Evolutionary conservation across 176 grass and related monocot genomes (phyloP), one percentile per base, ranked within the genome.

Genomic region (Hsuehochloa calcarea): DNA sequence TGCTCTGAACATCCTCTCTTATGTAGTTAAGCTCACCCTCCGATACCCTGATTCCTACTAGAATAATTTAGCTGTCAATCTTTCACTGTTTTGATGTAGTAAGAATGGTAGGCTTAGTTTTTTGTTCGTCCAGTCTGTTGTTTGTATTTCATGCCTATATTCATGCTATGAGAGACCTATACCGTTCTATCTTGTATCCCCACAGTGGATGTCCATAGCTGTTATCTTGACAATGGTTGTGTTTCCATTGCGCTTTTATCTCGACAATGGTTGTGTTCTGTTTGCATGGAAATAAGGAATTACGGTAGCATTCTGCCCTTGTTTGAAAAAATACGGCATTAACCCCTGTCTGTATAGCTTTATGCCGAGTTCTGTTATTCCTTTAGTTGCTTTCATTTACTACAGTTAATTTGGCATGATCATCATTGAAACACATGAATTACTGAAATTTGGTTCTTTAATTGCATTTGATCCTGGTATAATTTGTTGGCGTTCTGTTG

Each of bases 201-300:
- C 14, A 79, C 20, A 71, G n/a, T 79, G 41, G 55, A 86, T 79
- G 29, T 22, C 41, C 16, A n/a, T 39, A 58, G 19, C 25, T 44
- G 4, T 46, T 85, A 19, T 77, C 51, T 59, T 78, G 40, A 70
- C 1, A 83, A 69, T 3, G 14, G 23, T 29, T 43, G 3, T 77
- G 72, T 69, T 72, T 77, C 60, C 41, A 23, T 43, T 70, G 13
- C 13, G 5, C 27, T 46, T 5, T 61, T 85, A 22, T 78, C 54
- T 70, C 79, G 55, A 52, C 5, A 83, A 71, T 3, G 7, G 17
- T 40, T 43, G 5, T 72, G 65, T 70, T 72, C 29, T 84, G 19
- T 54, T 83, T 70, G 74, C 52, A 70, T 64, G 73, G 43, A 77
- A 77, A 27, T n/a, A 74, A 74, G 70, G 70, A 74, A 58, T 12